Conservation (phyloP, 306 rosid genomes). For the Biancaea sappan region DNA sequence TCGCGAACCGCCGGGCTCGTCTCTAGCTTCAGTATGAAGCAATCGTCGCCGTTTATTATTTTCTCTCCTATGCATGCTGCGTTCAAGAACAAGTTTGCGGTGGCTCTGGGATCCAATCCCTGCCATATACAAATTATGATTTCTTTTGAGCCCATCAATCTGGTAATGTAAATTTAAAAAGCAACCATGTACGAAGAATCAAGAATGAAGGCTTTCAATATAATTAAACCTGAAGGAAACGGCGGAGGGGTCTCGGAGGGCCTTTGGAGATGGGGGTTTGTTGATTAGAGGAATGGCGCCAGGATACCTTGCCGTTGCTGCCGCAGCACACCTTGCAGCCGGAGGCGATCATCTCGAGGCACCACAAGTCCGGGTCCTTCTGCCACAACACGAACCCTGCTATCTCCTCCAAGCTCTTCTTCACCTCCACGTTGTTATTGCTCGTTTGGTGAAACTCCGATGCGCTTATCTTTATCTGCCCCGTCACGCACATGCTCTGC, state of each 20-base stretch:
- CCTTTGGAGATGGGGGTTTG: constrained; percentile 65
- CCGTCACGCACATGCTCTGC: constrained; percentile 83
- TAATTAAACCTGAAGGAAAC: constrained; percentile 77
- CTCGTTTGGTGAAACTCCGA: constrained; percentile 76
- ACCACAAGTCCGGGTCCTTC: constrained; percentile 90
- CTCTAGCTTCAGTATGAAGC: constrained; percentile 65
- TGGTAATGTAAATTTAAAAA: too few species aligned
- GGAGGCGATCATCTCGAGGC: constrained; percentile 68
- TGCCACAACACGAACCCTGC: constrained; percentile 94
- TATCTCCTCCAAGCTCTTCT: constrained; percentile 62
- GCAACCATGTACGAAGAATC: too few species aligned
- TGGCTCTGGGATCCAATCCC: constrained; percentile 95
- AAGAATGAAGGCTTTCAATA: too few species aligned
- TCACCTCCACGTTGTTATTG: constrained; percentile 52
- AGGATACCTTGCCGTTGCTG: constrained; percentile 82
- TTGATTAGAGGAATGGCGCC: constrained; percentile 92
- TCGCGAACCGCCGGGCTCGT: constrained; percentile 58
- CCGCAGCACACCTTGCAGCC: constrained; percentile 87
- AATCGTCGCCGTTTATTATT: constrained; percentile 62
- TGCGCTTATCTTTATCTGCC: constrained; percentile 71
- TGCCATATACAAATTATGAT: neutral
- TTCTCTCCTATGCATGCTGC: constrained; percentile 79
- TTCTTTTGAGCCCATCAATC: too few species aligned
- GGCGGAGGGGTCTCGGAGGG: constrained; percentile 89
- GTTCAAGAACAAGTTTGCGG: constrained; percentile 74